These are phyloP conservation scores for Albophoma yamanashiensis DNA, from an alignment of 2,329 filamentous ascomycete species.

Conservation along the genomic window DNA sequence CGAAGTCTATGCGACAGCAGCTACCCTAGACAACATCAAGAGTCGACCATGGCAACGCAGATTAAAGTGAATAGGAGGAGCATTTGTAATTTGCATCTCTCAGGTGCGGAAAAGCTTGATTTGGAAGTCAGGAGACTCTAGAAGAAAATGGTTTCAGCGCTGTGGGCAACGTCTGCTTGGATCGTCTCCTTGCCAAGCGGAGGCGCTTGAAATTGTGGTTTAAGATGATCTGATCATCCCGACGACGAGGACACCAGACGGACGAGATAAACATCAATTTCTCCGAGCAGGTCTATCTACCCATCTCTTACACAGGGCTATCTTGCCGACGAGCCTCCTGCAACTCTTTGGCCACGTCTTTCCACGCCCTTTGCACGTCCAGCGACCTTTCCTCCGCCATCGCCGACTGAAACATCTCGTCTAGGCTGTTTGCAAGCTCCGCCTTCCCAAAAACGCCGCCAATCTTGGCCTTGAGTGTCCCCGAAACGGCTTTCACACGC, in stretches of 20 bases:
- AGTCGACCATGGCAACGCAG: not conserved
- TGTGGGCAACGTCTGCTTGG: not conserved
- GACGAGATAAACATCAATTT: not conserved
- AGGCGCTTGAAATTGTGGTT: no score
- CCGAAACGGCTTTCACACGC: conserved; percentile 34
- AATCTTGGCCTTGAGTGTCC: conserved; percentile 29
- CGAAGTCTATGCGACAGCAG: not conserved
- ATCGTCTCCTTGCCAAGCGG: not conserved
- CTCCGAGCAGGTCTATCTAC: not conserved
- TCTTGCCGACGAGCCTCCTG: conserved; percentile 1
- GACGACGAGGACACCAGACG: not conserved
- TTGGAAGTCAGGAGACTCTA: no score
- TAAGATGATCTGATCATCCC: no score
- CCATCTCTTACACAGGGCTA: not conserved
- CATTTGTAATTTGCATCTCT: no score
- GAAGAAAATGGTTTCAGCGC: no score
- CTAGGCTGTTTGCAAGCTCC: conserved; percentile 17
- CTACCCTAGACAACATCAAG: not conserved
- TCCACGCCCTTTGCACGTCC: conserved; percentile 34
- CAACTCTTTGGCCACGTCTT: conserved; percentile 21
- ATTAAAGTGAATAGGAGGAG: not conserved
- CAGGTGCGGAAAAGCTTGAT: no score
- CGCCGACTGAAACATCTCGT: conserved; percentile 21
- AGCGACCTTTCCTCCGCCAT: conserved; percentile 29
- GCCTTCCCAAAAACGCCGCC: conserved; percentile 29